phyloP scores from a whole-genome alignment of 2,329 filamentous ascomycete genomes.

The Hypocreales sp. region DNA sequence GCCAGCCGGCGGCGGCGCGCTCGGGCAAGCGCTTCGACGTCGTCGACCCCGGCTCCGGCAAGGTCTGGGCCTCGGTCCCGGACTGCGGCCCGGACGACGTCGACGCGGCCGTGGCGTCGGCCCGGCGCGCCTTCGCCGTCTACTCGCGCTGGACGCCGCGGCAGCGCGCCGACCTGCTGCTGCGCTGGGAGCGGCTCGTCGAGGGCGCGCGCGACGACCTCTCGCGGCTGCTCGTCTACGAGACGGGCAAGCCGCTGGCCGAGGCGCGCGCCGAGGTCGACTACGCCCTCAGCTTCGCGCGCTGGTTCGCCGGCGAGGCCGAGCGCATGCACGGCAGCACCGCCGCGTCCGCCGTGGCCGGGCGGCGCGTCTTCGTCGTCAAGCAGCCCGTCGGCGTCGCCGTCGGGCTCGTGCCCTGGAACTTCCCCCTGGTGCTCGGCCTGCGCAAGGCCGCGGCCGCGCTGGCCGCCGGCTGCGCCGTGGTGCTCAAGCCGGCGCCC shows the following conservation, averaged over 20 bases:
- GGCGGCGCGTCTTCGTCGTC: conserved; percentile 51
- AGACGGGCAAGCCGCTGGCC: conserved; percentile 41
- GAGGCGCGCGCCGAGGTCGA: conserved; percentile 40
- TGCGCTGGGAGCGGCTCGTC: conserved; percentile 21
- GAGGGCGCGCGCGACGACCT: conserved; percentile 19
- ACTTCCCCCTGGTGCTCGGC: conserved; percentile 41
- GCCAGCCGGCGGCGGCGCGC: conserved; percentile 27
- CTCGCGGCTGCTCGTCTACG: conserved; percentile 23
- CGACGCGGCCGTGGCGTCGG: conserved; percentile 18
- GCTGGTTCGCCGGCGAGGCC: conserved; percentile 40
- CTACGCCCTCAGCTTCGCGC: conserved; percentile 35
- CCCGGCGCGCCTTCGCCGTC: conserved; percentile 18
- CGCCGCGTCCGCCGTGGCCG: conserved; percentile 41
- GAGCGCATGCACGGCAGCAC: conserved; percentile 40
- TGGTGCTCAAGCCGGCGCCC: conserved; percentile 58
- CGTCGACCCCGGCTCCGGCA: conserved; percentile 34
- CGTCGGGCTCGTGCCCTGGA: conserved; percentile 29
- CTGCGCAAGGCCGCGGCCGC: conserved; percentile 32
- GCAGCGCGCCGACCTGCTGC: conserved; percentile 17
- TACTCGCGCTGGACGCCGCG: conserved; percentile 22
- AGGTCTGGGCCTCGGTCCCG: conserved; percentile 33
- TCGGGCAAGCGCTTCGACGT: conserved; percentile 34
- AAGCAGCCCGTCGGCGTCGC: conserved; percentile 32
- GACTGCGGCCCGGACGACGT: conserved; percentile 26
- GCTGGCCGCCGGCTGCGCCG: conserved; percentile 59